phyloP scores from a whole-genome alignment of 148 eudicot species.

The Diospyros lotus region DNA sequence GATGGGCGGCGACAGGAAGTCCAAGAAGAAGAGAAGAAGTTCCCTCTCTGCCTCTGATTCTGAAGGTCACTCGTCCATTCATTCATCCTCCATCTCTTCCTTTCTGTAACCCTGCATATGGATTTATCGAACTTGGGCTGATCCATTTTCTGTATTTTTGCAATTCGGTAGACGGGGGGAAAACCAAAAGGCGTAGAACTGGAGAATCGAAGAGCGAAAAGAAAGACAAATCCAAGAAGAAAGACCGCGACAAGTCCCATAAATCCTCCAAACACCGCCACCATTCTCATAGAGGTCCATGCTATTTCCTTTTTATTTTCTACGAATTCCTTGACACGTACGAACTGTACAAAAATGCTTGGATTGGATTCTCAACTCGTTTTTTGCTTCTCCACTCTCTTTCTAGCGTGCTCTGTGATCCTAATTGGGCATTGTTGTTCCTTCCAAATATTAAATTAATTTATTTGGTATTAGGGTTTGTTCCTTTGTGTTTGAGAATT shows the following conservation, averaged over 20 bases:
- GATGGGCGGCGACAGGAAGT: constrained; percentile 19
- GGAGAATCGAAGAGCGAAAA: constrained; percentile 14
- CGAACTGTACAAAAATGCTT: background rate
- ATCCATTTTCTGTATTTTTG: background rate
- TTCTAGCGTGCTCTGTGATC: background rate
- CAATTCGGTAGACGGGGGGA: constrained; percentile 25
- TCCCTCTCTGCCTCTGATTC: constrained; percentile 15
- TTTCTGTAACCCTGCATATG: background rate
- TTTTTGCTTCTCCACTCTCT: background rate
- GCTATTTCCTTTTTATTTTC: background rate
- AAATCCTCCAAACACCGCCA: constrained; percentile 30
- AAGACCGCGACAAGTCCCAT: constrained; percentile 19
- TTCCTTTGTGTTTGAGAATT: background rate
- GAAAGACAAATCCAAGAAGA: constrained; percentile 21
- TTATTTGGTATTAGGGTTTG: background rate
- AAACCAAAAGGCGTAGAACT: constrained; percentile 22
- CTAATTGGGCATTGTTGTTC: background rate
- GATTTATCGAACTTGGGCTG: background rate
- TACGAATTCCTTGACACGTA: background rate
- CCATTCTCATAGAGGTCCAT: constrained; percentile 29
- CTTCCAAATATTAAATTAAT: background rate
- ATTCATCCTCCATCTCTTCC: background rate
- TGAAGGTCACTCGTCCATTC: background rate
- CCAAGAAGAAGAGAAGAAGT: constrained; percentile 10
- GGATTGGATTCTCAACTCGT: background rate